These are phyloP conservation scores for Cornus florida DNA, from an alignment of 148 eudicot species.

Conservation along the genomic window DNA sequence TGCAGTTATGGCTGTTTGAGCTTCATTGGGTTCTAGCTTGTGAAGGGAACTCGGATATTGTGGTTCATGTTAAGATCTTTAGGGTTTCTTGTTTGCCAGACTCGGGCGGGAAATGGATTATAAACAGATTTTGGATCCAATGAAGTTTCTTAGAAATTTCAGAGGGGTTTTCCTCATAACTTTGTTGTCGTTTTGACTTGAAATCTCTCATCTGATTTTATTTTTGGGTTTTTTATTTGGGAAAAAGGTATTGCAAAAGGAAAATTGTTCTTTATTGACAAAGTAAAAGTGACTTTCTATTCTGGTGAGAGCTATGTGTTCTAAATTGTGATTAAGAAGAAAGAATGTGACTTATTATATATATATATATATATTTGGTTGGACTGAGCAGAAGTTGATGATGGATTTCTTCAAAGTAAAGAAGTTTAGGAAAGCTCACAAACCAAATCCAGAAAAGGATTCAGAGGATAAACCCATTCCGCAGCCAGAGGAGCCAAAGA, in stretches of 20 bases:
- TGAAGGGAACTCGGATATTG: neutral
- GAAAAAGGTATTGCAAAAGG: neutral
- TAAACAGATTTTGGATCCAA: neutral
- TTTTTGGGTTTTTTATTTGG: neutral
- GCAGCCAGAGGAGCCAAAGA: conserved; percentile 48
- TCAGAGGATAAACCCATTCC: conserved; percentile 49
- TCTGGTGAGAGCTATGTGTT: neutral
- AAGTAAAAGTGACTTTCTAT: neutral
- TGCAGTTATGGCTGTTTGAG: neutral
- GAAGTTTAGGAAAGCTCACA: conserved; percentile 60
- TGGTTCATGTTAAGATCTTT: neutral
- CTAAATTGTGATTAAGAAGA: neutral
- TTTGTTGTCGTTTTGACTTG: neutral
- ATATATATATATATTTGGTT: neutral
- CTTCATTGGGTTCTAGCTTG: neutral
- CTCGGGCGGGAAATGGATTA: neutral
- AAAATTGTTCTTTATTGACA: conserved; percentile 1
- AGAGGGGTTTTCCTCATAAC: no score
- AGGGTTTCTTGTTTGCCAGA: neutral
- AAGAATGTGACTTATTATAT: neutral
- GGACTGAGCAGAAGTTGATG: conserved; percentile 1
- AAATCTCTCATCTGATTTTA: neutral
- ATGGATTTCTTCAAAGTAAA: conserved; percentile 82
- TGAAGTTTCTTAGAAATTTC: neutral
- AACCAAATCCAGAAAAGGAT: conserved; percentile 39